A percentile compares a stretch with the other conserved stretches of the same genome.
phyloP scores from a whole-genome alignment of 2,329 filamentous ascomycete species.

The Cryphonectria nitschkei region DNA sequence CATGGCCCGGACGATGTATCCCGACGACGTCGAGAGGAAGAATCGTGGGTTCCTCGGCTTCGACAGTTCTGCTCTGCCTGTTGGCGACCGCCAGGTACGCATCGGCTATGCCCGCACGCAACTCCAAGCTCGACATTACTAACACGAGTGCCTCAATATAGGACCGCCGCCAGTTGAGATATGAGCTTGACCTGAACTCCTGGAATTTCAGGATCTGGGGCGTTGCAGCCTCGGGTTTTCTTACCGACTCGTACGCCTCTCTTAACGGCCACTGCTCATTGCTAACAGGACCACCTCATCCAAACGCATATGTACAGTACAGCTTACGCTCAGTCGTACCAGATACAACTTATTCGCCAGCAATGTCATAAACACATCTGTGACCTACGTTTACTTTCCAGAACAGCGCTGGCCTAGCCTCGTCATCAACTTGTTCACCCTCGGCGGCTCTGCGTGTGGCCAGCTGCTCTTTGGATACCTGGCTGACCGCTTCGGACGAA shows the following conservation, averaged over 20 bases:
- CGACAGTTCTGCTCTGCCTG: constrained; percentile 54
- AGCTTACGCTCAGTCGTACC: neutral
- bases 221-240: constrained; percentile 57
- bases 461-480: constrained; percentile 58
- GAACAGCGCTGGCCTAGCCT: constrained; percentile 49
- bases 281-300: neutral
- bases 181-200: constrained; percentile 57
- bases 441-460: constrained; percentile 55
- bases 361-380: constrained; percentile 57
- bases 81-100: constrained; percentile 53
- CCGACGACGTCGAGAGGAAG: constrained; percentile 41
- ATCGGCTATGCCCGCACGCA: constrained; percentile 29
- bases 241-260: constrained; percentile 54
- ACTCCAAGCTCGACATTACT: neutral
- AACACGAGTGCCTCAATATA: constrained; percentile 32
- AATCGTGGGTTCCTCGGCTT: constrained; percentile 56
- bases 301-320: neutral
- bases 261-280: neutral
- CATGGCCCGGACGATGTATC: constrained; percentile 38
- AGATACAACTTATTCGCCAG: constrained; percentile 60
- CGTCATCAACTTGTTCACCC: constrained; percentile 56
- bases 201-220: constrained; percentile 60
- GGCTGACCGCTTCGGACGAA: constrained; percentile 58
- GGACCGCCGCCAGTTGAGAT: constrained; percentile 56
- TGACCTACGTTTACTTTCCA: constrained; percentile 58